Evolutionary conservation across 1,139 yeast genomes (phyloP).

Genomic region (Sugiyamaella pinicola): DNA sequence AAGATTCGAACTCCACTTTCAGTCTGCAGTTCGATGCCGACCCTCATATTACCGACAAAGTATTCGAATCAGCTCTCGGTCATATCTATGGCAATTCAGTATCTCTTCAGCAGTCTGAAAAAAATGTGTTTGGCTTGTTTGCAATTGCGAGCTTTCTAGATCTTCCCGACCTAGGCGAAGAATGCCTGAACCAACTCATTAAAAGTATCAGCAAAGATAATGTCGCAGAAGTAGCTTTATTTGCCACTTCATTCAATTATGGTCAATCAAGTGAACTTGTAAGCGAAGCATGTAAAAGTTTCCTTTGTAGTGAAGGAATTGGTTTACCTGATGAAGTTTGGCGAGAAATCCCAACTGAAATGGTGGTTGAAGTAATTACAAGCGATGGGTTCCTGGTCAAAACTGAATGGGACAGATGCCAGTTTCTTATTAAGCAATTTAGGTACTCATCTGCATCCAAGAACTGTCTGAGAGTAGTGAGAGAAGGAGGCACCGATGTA

Average conservation of each 20-base stretch:
- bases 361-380: conserved; percentile 50
- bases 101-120: conserved; percentile 23
- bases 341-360: conserved; percentile 49
- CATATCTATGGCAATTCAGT: conserved; percentile 12
- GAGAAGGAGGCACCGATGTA: not conserved
- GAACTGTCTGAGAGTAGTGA: not conserved
- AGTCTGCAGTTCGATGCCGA: conserved; percentile 10
- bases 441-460: not conserved
- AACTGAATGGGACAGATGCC: conserved; percentile 55
- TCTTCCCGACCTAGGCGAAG: conserved; percentile 49
- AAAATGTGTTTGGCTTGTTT: conserved; percentile 47
- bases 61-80: conserved; percentile 12
- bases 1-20: not conserved
- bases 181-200: conserved; percentile 47
- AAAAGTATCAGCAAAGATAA: conserved; percentile 42
- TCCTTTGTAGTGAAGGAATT: conserved; percentile 52
- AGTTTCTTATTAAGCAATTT: conserved; percentile 42
- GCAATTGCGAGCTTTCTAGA: conserved; percentile 55
- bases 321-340: conserved; percentile 48
- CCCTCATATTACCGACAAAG: conserved; percentile 17
- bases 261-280: conserved; percentile 51
- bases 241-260: conserved; percentile 49
- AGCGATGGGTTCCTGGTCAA: conserved; percentile 55
- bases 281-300: conserved; percentile 50
- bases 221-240: conserved; percentile 44